Evolutionary conservation across 2,329 filamentous ascomycete species (phyloP).

Genomic region (Talaromyces sp.): DNA sequence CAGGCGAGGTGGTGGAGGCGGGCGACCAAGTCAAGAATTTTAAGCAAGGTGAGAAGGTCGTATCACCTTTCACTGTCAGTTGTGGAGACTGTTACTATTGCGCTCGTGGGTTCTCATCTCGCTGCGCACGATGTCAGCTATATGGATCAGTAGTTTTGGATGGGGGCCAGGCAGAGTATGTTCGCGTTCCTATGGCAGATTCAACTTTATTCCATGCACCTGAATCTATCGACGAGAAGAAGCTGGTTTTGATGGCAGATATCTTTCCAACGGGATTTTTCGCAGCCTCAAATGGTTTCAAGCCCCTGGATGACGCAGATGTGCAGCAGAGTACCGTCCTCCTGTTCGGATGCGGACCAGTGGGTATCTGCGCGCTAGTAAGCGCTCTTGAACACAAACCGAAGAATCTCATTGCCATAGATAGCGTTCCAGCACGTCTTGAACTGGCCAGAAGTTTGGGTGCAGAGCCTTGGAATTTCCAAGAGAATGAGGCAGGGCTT

Average conservation of each 20-base stretch:
- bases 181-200: slow-evolving; percentile 78
- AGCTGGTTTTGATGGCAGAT: slow-evolving; percentile 83
- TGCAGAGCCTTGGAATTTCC: slow-evolving; percentile 79
- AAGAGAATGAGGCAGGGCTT: slow-evolving; percentile 64
- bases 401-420: slow-evolving; percentile 74
- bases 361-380: slow-evolving; percentile 80
- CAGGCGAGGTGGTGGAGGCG: slow-evolving; percentile 68
- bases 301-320: slow-evolving; percentile 56
- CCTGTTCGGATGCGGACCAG: slow-evolving; percentile 78
- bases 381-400: slow-evolving; percentile 72
- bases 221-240: slow-evolving; percentile 68
- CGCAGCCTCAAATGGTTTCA: slow-evolving; percentile 73
- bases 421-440: slow-evolving; percentile 73
- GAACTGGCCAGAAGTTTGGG: slow-evolving; percentile 71
- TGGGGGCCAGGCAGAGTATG: slow-evolving; percentile 78
- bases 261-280: slow-evolving; percentile 85
- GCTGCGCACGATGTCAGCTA: slow-evolving; percentile 68
- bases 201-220: slow-evolving; percentile 74
- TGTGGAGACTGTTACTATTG: slow-evolving; percentile 85
- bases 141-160: slow-evolving; percentile 72
- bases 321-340: slow-evolving; percentile 55
- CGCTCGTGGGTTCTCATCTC: slow-evolving; percentile 69
- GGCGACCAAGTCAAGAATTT: slow-evolving; percentile 61
- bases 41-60: slow-evolving; percentile 72
- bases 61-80: slow-evolving; percentile 78